Conservation (phyloP, 129 eudicot species). For the Helianthus annuus region HanXRQr2.0-SUNRISE NC_035438.2:81643817-81644316, state of each 20-base stretch:
- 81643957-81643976: not conserved
- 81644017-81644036: conserved; percentile 15
- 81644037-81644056: conserved; percentile 13
- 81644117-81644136: conserved; percentile 50
- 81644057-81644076: conserved; percentile 52
- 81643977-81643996: not conserved
- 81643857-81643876: too few species aligned
- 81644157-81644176: conserved; percentile 52
- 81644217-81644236: conserved; percentile 38
- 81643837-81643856: too few species aligned
- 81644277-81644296: conserved; percentile 77
- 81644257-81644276: conserved; percentile 61
- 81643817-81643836: too few species aligned
- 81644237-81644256: conserved; percentile 53
- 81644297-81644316: conserved; percentile 81
- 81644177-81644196: conserved; percentile 40
- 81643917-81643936: too few species aligned
- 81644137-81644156: conserved; percentile 44
- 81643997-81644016: not conserved
- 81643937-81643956: too few species aligned
- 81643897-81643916: too few species aligned
- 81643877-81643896: too few species aligned
- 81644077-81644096: conserved; percentile 46
- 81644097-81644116: conserved; percentile 66
- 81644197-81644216: conserved; percentile 30